Evolutionary conservation across 371 early-diverging fungal genomes (phyloP).

Genomic region (Umbelopsis sp.): DNA sequence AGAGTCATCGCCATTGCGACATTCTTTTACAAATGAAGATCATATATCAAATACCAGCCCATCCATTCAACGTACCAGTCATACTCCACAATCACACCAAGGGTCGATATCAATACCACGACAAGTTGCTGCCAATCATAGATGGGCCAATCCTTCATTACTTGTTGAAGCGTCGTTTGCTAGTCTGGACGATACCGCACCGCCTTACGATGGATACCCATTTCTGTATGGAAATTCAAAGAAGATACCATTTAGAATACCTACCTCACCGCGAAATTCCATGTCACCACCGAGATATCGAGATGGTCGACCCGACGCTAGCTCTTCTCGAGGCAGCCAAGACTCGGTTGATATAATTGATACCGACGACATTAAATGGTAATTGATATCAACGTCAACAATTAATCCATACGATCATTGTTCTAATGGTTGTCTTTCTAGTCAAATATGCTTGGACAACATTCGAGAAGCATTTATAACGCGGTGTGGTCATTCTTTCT

Average conservation of each 20-base stretch:
- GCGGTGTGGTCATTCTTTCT: slow-evolving; percentile 88
- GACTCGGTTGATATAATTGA: slow-evolving; percentile 7
- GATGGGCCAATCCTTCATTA: neutral
- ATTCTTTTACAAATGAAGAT: slow-evolving; percentile 3
- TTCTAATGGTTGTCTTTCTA: slow-evolving; percentile 20
- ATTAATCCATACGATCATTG: too few species aligned
- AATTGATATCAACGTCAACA: neutral
- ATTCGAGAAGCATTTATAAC: slow-evolving; percentile 80
- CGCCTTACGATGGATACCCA: slow-evolving; percentile 11
- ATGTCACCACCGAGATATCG: neutral
- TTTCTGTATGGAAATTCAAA: neutral
- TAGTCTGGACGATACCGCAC: slow-evolving; percentile 11
- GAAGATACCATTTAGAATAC: neutral
- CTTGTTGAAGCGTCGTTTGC: neutral
- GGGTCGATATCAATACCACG: neutral
- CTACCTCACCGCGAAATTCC: neutral
- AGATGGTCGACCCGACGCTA: neutral
- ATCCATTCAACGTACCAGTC: neutral
- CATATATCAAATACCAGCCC: neutral
- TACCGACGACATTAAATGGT: slow-evolving; percentile 8
- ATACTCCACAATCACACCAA: neutral
- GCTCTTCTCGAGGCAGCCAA: neutral
- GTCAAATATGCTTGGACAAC: slow-evolving; percentile 75
- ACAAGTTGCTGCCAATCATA: neutral
- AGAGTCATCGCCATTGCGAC: slow-evolving; percentile 7